phyloP scores from a whole-genome alignment of 441 rosid species.

The Theobroma grandiflorum region DNA sequence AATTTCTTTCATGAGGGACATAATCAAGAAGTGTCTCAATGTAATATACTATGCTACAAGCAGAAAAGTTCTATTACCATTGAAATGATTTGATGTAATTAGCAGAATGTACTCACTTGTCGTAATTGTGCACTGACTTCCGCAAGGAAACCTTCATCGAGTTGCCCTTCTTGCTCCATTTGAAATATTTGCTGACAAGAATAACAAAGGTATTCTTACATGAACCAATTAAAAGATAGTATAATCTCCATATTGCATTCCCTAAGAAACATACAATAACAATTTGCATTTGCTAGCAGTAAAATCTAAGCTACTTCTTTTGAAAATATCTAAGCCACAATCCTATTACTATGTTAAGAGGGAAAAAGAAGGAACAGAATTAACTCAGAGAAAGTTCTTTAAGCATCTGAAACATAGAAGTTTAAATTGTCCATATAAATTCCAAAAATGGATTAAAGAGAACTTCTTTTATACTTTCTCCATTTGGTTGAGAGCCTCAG shows the following conservation, averaged over 20 bases:
- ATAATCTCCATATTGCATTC: not conserved
- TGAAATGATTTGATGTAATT: not conserved
- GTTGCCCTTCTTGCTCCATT: slow-evolving; percentile 80
- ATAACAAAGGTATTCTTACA: not conserved
- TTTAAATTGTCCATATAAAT: not conserved
- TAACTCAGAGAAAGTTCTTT: not conserved
- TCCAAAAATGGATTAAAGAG: not conserved
- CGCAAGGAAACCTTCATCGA: slow-evolving; percentile 92
- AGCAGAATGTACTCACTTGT: slow-evolving; percentile 57
- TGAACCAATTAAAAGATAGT: slow-evolving; percentile 2
- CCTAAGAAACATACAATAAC: not conserved
- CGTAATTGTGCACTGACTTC: slow-evolving; percentile 91
- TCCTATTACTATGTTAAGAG: not conserved
- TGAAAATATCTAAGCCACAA: not conserved
- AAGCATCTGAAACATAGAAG: not conserved
- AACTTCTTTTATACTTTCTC: slow-evolving; percentile 54
- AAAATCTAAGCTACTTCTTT: not conserved
- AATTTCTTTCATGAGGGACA: not conserved
- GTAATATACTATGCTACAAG: not conserved
- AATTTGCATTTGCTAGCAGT: not conserved
- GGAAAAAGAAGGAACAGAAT: not conserved
- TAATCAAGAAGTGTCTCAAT: slow-evolving; percentile 10
- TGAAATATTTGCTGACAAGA: slow-evolving; percentile 63
- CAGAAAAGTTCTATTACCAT: slow-evolving; percentile 10
- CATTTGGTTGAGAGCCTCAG: slow-evolving; percentile 72